Conservation (phyloP, 495 filamentous ascomycete species). For the Lepraria neglecta region DNA sequence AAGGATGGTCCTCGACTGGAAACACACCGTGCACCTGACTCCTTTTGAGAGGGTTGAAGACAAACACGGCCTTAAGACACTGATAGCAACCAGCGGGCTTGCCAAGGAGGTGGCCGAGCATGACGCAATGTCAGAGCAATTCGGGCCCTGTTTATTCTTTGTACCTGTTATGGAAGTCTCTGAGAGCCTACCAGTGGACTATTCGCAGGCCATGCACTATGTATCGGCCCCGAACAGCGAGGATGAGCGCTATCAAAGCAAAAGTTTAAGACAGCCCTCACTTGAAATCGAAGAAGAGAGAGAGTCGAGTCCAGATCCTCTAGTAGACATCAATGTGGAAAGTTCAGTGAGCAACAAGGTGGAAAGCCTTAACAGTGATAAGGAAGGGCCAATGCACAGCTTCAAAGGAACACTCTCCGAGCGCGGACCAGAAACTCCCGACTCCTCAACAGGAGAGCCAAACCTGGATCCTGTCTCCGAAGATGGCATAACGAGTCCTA, state of each 20-base stretch:
- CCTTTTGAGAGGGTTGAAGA: neutral
- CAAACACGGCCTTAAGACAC: conserved; percentile 1
- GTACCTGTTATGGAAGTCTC: neutral
- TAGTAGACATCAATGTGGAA: neutral
- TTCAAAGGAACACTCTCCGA: neutral
- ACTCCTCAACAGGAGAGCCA: neutral
- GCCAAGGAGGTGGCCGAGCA: neutral
- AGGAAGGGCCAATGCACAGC: neutral
- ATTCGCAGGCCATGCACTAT: neutral
- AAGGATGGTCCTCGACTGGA: neutral
- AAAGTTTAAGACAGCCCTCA: neutral
- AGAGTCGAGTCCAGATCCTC: neutral
- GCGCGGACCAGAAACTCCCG: neutral
- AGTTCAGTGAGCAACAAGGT: no score
- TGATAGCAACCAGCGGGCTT: conserved; percentile 3
- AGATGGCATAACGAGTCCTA: no score
- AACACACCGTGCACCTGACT: neutral
- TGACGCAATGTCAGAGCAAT: neutral
- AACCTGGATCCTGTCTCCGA: no score
- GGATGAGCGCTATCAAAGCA: neutral
- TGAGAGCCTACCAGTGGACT: neutral
- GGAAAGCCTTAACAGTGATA: neutral
- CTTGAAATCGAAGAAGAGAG: neutral
- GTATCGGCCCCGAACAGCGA: neutral
- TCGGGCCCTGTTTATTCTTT: neutral